A percentile compares a stretch with the other conserved stretches of the same genome.
These are phyloP conservation scores for Cyamopsis tetragonoloba DNA, from an alignment of 306 rosid species.

Conservation along the genomic window DNA sequence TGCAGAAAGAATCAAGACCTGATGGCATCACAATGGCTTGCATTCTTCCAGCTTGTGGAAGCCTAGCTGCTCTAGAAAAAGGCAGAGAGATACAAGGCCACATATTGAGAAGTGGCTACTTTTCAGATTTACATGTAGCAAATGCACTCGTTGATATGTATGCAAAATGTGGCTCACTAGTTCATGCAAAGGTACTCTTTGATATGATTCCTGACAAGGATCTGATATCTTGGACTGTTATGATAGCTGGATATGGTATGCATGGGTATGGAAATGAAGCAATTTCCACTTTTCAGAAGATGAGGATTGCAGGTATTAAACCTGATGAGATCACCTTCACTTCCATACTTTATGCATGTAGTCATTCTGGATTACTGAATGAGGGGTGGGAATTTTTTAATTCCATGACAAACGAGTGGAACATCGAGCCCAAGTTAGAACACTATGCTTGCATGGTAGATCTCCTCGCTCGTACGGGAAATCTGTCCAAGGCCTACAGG, in stretches of 20 bases:
- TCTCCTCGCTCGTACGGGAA: slow-evolving; percentile 69
- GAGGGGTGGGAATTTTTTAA: slow-evolving; percentile 58
- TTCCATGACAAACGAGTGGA: slow-evolving; percentile 42
- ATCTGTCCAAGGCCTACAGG: slow-evolving; percentile 46
- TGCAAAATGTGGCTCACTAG: slow-evolving; percentile 56
- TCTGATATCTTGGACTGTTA: slow-evolving; percentile 67
- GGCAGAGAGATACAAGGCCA: slow-evolving; percentile 68
- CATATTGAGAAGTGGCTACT: slow-evolving; percentile 46
- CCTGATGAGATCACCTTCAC: slow-evolving; percentile 62
- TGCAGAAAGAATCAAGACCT: slow-evolving; percentile 49
- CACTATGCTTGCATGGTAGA: slow-evolving; percentile 78
- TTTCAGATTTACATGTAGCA: slow-evolving; percentile 39
- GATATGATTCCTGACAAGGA: slow-evolving; percentile 49
- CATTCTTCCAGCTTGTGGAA: slow-evolving; percentile 72
- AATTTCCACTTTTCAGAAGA: slow-evolving; percentile 43
- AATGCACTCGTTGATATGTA: slow-evolving; percentile 75
- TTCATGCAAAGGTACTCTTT: slow-evolving; percentile 48
- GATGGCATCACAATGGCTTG: slow-evolving; percentile 49
- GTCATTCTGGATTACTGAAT: slow-evolving; percentile 62
- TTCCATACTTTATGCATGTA: slow-evolving; percentile 65
- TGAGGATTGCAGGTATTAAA: slow-evolving; percentile 47
- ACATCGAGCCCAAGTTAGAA: slow-evolving; percentile 50
- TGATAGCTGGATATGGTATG: slow-evolving; percentile 72
- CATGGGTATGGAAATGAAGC: slow-evolving; percentile 73
- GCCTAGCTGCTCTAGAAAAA: slow-evolving; percentile 60